Conservation (phyloP, 176 grass and related monocot species). For the Oryza glaberrima region DNA sequence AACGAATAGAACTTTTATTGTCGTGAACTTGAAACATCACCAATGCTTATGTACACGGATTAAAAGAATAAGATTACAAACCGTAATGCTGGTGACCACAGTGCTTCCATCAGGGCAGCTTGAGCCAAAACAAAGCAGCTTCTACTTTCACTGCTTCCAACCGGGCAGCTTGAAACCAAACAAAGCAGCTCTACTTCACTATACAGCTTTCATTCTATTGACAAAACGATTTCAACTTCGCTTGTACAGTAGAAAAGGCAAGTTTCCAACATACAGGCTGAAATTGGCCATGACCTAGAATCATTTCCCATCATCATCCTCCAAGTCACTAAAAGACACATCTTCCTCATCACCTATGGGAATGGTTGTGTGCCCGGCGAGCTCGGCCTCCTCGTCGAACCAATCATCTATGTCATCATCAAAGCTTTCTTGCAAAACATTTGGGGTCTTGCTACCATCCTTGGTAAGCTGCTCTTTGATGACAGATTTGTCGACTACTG, state of each 20-base stretch:
- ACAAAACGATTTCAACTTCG: slow-evolving; percentile 24
- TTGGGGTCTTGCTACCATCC: slow-evolving; percentile 43
- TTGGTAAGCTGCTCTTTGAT: slow-evolving; percentile 65
- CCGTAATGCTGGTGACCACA: not conserved
- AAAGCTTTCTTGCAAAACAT: slow-evolving; percentile 51
- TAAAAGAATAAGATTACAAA: slow-evolving; percentile 51
- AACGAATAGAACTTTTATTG: slow-evolving; percentile 45
- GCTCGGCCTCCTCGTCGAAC: slow-evolving; percentile 68
- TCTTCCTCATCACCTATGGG: slow-evolving; percentile 76
- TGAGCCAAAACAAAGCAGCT: slow-evolving; percentile 41
- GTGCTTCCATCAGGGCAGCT: slow-evolving; percentile 7
- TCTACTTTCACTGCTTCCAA: slow-evolving; percentile 22
- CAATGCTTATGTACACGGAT: slow-evolving; percentile 54
- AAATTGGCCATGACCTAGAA: slow-evolving; percentile 10
- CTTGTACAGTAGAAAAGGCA: slow-evolving; percentile 46
- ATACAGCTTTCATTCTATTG: slow-evolving; percentile 33
- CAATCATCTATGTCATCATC: slow-evolving; percentile 76
- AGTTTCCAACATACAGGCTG: slow-evolving; percentile 22
- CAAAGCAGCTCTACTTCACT: slow-evolving; percentile 25
- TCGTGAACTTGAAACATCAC: slow-evolving; percentile 9
- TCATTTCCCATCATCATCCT: slow-evolving; percentile 74
- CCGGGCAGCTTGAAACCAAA: slow-evolving; percentile 47
- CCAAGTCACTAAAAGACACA: slow-evolving; percentile 90
- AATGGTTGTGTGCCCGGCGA: slow-evolving; percentile 51
- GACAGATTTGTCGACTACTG: slow-evolving; percentile 71